Conservation (phyloP, 805 yeast species). For the Candida odintsovae region DNA sequence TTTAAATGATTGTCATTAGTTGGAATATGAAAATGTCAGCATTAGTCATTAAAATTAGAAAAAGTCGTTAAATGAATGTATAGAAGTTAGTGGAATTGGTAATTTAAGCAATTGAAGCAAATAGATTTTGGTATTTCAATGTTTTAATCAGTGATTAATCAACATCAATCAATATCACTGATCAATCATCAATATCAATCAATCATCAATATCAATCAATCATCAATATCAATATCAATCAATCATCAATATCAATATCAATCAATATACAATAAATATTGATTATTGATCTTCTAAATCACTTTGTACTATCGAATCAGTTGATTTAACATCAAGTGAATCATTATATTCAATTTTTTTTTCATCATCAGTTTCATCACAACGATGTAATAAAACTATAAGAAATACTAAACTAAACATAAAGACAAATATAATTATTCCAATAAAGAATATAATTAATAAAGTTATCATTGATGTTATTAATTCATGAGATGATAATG, state of each 20-base stretch:
- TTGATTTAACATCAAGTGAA: too few species aligned
- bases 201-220: too few species aligned
- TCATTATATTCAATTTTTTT: background rate
- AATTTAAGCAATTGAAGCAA: background rate
- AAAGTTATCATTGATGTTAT: conserved; percentile 11
- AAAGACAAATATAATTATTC: conserved; percentile 11
- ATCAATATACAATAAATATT: too few species aligned
- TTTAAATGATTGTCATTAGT: background rate
- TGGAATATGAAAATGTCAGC: background rate
- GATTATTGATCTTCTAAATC: too few species aligned
- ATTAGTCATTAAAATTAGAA: background rate
- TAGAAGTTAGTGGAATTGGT: background rate
- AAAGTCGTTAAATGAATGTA: background rate
- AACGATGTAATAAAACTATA: conserved; percentile 14
- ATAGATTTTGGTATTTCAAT: too few species aligned
- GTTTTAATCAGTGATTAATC: too few species aligned
- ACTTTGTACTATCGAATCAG: too few species aligned
- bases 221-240: too few species aligned
- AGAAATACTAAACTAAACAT: conserved; percentile 9
- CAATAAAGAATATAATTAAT: conserved; percentile 11
- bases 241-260: too few species aligned
- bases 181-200: too few species aligned
- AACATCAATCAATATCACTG: too few species aligned
- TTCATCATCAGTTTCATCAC: conserved; percentile 8
- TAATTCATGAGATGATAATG: conserved; percentile 12